These are phyloP conservation scores for Tetrapisispora arboricola DNA, from an alignment of 805 yeast species.

Conservation along the genomic window DNA sequence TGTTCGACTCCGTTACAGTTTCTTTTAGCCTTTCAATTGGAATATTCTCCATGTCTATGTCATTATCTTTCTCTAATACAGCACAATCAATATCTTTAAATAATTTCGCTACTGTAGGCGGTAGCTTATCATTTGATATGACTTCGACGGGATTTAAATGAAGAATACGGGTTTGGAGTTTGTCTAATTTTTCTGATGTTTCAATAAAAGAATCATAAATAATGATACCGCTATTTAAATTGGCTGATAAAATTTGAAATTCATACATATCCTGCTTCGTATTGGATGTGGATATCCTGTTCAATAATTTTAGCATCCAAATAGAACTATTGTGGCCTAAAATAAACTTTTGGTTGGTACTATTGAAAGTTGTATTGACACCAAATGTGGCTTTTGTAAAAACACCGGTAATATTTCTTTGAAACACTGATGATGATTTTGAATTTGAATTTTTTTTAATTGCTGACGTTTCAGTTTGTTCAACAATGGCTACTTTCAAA, in stretches of 20 bases:
- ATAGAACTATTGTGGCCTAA: conserved; percentile 23
- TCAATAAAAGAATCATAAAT: conserved; percentile 65
- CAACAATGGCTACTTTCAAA: conserved; percentile 75
- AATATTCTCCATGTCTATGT: neutral
- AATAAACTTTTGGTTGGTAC: conserved; percentile 27
- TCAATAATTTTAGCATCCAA: conserved; percentile 14
- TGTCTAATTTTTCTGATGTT: conserved; percentile 37
- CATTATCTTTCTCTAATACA: conserved; percentile 5
- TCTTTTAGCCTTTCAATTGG: neutral
- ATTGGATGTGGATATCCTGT: conserved; percentile 12
- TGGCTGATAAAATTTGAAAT: conserved; percentile 37
- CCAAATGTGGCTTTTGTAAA: conserved; percentile 76
- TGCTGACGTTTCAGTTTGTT: conserved; percentile 75
- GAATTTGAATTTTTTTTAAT: conserved; percentile 38
- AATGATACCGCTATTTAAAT: conserved; percentile 69
- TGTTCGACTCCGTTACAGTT: neutral
- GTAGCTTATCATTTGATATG: conserved; percentile 22
- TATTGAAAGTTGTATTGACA: conserved; percentile 38
- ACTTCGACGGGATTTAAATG: conserved; percentile 76
- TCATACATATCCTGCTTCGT: conserved; percentile 9
- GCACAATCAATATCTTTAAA: conserved; percentile 11
- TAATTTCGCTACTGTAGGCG: conserved; percentile 28
- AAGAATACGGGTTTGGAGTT: conserved; percentile 61
- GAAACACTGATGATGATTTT: conserved; percentile 45
- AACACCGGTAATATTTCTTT: conserved; percentile 56